Percentiles rank a stretch among this genome's conserved stretches.
Evolutionary conservation across 1,139 yeast genomes (phyloP).

Genomic region (Nakaseomyces delphensis): DNA sequence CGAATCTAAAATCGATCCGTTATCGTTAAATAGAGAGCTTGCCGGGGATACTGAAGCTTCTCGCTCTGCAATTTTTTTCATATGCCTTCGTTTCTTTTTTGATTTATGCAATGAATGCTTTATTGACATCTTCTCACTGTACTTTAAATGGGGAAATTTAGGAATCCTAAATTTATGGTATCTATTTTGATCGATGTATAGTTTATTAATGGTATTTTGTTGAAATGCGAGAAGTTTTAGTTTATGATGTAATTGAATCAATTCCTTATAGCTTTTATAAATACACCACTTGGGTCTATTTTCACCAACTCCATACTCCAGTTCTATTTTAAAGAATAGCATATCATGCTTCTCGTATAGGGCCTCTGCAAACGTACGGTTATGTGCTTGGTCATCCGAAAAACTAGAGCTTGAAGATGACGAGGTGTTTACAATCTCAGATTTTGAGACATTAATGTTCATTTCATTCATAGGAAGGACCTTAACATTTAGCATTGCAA

Average conservation of each 20-base stretch:
- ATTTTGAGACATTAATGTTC: conserved; percentile 13
- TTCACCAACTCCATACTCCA: conserved; percentile 86
- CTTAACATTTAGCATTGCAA: conserved; percentile 61
- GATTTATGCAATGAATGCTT: conserved; percentile 1
- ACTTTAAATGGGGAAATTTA: conserved; percentile 28
- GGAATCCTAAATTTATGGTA: conserved; percentile 25
- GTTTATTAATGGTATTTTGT: conserved; percentile 22
- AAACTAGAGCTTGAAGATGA: conserved; percentile 1
- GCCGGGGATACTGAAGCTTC: not conserved
- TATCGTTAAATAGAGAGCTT: not conserved
- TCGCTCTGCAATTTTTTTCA: not conserved
- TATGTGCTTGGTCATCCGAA: conserved; percentile 6
- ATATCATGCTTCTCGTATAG: conserved; percentile 26
- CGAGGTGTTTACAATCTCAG: conserved; percentile 38
- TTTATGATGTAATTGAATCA: conserved; percentile 57
- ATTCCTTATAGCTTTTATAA: conserved; percentile 61
- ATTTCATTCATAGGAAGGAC: conserved; percentile 39
- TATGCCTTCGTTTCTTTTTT: not conserved
- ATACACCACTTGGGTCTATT: conserved; percentile 76
- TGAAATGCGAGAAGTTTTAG: conserved; percentile 48
- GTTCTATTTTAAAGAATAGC: conserved; percentile 46
- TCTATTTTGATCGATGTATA: conserved; percentile 20
- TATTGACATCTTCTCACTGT: not conserved
- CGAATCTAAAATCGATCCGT: not conserved
- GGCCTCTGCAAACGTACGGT: conserved; percentile 3